Conservation (phyloP, 192 early-diverging fungal species). For the Hyaloraphidium curvatum region DNA sequence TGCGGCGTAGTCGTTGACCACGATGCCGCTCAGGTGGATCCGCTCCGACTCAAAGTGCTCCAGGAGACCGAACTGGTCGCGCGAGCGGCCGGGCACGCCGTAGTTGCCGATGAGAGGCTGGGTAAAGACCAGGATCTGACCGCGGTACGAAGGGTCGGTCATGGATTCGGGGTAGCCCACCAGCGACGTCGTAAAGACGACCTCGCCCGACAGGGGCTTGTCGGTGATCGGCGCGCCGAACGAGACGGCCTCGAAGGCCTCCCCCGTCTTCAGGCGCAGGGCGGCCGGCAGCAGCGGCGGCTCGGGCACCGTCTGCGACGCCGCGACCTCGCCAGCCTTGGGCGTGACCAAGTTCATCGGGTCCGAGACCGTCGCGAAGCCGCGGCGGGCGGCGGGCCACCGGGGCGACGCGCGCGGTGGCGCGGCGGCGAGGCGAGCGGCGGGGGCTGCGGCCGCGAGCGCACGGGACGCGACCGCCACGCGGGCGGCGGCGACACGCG, state of each 20-base stretch:
- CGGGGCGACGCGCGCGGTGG: no score
- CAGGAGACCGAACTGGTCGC: constrained; percentile 63
- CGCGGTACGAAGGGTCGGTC: constrained; percentile 92
- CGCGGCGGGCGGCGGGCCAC: no score
- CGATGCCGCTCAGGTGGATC: constrained; percentile 71
- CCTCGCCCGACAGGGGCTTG: constrained; percentile 55
- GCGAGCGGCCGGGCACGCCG: constrained; percentile 56
- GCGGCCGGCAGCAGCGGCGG: constrained; percentile 32
- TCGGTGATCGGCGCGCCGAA: constrained; percentile 52
- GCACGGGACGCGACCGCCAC: no score
- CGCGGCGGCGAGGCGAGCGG: no score
- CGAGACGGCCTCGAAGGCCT: constrained; percentile 62
- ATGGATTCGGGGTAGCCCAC: constrained; percentile 95
- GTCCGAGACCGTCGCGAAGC: no score
- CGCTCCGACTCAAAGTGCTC: constrained; percentile 70
- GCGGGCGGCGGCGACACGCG: no score
- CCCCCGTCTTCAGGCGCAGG: constrained; percentile 60
- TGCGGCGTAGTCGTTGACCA: constrained; percentile 80
- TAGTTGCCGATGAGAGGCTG: constrained; percentile 94
- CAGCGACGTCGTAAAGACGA: constrained; percentile 84
- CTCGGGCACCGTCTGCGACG: no score
- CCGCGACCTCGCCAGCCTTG: no score
- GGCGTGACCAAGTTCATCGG: no score
- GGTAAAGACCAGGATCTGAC: constrained; percentile 92
- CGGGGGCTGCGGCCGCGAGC: no score